These are phyloP conservation scores for Colletotrichum scovillei DNA, from an alignment of 2,329 filamentous ascomycete species.

Conservation along the genomic window DNA sequence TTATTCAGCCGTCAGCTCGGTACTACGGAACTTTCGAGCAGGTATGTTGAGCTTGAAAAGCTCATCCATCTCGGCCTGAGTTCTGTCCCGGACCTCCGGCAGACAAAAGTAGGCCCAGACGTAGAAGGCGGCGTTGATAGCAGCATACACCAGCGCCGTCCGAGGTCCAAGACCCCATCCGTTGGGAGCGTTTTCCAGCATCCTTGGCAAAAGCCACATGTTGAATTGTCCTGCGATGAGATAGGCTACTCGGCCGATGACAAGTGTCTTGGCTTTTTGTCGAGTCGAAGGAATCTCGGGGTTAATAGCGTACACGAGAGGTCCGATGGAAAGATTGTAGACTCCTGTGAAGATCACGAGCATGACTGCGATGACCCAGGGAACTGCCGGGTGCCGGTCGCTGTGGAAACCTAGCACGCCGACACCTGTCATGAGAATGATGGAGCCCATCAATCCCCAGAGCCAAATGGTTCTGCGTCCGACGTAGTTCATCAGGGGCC, in stretches of 20 bases:
- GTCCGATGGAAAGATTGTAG: slow-evolving; percentile 57
- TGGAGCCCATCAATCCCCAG: slow-evolving; percentile 48
- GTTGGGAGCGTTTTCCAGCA: slow-evolving; percentile 36
- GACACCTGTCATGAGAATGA: slow-evolving; percentile 48
- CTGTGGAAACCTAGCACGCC: slow-evolving; percentile 46
- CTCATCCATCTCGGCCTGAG: slow-evolving; percentile 38
- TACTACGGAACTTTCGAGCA: slow-evolving; percentile 34
- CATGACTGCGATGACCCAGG: slow-evolving; percentile 50
- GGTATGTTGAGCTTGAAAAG: slow-evolving; percentile 40
- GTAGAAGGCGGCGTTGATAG: slow-evolving; percentile 26
- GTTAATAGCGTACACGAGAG: slow-evolving; percentile 52
- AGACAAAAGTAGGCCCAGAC: slow-evolving; percentile 39
- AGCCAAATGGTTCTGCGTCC: slow-evolving; percentile 58
- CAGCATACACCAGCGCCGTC: slow-evolving; percentile 38
- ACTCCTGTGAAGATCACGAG: slow-evolving; percentile 51
- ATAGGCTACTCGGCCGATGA: slow-evolving; percentile 36
- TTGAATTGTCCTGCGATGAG: slow-evolving; percentile 37
- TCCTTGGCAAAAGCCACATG: slow-evolving; percentile 36
- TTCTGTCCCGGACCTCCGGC: slow-evolving; percentile 40
- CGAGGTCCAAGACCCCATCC: slow-evolving; percentile 38
- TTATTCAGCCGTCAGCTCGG: background rate
- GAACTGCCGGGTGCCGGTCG: slow-evolving; percentile 33
- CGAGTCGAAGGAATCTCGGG: slow-evolving; percentile 49
- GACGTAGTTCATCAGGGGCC: slow-evolving; percentile 52
- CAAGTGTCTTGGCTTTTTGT: slow-evolving; percentile 39